Conservation (phyloP, 768 basidiomycete genomes). For the Mycena floridula region DNA sequence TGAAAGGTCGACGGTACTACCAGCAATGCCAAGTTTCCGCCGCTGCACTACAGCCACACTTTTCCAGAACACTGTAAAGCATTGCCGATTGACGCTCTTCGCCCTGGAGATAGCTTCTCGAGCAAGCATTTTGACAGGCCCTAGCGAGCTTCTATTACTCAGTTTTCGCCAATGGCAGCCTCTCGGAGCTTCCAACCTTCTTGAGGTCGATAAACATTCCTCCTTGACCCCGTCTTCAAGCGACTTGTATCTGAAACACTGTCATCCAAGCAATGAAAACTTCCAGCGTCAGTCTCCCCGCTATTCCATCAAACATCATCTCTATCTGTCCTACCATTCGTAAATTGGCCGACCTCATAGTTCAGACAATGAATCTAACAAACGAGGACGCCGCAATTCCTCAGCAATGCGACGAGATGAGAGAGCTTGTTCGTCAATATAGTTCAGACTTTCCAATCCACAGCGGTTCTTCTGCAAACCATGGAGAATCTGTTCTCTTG, state of each 20-base stretch:
- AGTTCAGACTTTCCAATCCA: conserved; percentile 1
- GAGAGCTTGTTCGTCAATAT: conserved; percentile 36
- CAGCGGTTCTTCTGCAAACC: neutral
- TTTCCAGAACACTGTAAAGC: no score
- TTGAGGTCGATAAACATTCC: no score
- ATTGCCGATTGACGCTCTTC: no score
- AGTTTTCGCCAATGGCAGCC: no score
- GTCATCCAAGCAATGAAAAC: conserved; percentile 2
- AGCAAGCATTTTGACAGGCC: no score
- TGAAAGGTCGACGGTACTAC: no score
- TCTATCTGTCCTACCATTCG: conserved; percentile 21
- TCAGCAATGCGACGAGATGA: conserved; percentile 14
- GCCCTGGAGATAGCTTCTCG: no score
- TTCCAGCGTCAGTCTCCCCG: conserved; percentile 11
- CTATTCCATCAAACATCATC: conserved; percentile 15
- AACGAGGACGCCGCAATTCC: neutral
- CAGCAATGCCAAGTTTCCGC: no score
- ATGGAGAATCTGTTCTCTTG: conserved; percentile 19
- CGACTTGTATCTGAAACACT: conserved; percentile 22
- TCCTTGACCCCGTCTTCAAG: no score
- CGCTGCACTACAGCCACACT: no score
- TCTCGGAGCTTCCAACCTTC: no score
- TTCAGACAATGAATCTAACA: conserved; percentile 1
- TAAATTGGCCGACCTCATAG: conserved; percentile 15
- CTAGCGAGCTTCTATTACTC: no score